Conservation (phyloP, 805 yeast genomes). For the Candida nemodendra region DNA sequence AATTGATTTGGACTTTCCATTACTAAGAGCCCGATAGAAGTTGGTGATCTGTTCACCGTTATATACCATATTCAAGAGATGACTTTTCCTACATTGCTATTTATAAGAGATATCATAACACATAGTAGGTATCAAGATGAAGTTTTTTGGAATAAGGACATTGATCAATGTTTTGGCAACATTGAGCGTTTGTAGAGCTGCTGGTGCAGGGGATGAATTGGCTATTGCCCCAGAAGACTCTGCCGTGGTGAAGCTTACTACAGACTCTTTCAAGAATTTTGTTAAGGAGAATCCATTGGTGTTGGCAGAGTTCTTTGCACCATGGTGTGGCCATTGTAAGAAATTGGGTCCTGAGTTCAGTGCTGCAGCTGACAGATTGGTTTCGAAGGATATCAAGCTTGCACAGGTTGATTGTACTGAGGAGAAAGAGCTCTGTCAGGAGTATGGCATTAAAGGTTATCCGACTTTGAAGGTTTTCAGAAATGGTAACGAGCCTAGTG, state of each 20-base stretch:
- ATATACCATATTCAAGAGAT: too few species aligned
- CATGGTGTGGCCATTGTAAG: conserved; percentile 99
- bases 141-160: conserved; percentile 37
- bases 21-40: too few species aligned
- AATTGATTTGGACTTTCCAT: too few species aligned
- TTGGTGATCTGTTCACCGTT: too few species aligned
- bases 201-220: conserved; percentile 44
- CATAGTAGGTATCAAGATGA: conserved; percentile 31
- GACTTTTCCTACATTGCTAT: too few species aligned
- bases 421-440: conserved; percentile 67
- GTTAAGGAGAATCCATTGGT: conserved; percentile 73
- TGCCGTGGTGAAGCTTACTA: conserved; percentile 78
- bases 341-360: conserved; percentile 77
- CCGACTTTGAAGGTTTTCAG: conserved; percentile 81
- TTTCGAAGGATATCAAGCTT: conserved; percentile 60
- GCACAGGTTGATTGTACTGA: conserved; percentile 88
- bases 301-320: conserved; percentile 85
- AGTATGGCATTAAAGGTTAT: conserved; percentile 72
- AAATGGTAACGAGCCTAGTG: conserved; percentile 48
- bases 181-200: conserved; percentile 26
- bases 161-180: conserved; percentile 42
- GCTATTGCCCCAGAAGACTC: conserved; percentile 81
- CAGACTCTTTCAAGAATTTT: conserved; percentile 63
- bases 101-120: too few species aligned
- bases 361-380: conserved; percentile 65